A percentile compares a stretch with the other conserved stretches of the same genome.
These are phyloP conservation scores for Xylariaceae sp. DNA, from an alignment of 2,329 filamentous ascomycete genomes.

Conservation along the genomic window DNA sequence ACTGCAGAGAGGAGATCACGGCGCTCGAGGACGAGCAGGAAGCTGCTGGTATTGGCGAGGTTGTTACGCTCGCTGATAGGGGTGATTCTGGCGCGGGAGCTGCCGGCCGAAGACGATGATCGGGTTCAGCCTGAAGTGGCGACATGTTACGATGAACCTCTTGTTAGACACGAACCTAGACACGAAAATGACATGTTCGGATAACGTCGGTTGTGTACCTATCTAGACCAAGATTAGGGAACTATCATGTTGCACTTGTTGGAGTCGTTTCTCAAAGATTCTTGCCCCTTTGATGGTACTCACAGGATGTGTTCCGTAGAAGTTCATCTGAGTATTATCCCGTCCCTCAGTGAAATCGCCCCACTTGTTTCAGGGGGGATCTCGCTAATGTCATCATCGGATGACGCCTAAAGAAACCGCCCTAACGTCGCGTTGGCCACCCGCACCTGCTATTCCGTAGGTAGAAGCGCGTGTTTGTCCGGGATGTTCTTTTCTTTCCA, in stretches of 20 bases:
- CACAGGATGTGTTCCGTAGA: too few species aligned
- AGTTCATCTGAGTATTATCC: neutral
- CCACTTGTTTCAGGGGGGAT: neutral
- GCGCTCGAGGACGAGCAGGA: conserved; percentile 94
- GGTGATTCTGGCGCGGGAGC: conserved; percentile 50
- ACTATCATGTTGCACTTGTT: neutral
- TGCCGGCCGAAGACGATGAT: conserved; percentile 33
- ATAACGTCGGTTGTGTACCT: neutral
- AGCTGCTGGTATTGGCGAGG: conserved; percentile 88
- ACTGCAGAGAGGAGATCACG: conserved; percentile 88
- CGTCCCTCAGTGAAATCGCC: neutral
- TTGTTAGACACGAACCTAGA: neutral
- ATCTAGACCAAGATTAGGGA: neutral
- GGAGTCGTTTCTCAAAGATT: neutral
- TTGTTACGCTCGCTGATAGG: conserved; percentile 78
- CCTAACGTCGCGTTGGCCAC: neutral
- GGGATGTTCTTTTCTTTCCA: neutral
- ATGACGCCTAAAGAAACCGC: neutral
- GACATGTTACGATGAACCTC: neutral
- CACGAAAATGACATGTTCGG: neutral
- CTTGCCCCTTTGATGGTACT: neutral
- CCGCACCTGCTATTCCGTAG: neutral
- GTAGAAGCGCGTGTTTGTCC: neutral
- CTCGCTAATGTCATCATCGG: neutral
- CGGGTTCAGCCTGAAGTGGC: neutral